A percentile compares a stretch with the other conserved stretches of the same genome.
phyloP scores from a whole-genome alignment of 202 grass and related monocot genomes.

The Carex sylvatica region DNA sequence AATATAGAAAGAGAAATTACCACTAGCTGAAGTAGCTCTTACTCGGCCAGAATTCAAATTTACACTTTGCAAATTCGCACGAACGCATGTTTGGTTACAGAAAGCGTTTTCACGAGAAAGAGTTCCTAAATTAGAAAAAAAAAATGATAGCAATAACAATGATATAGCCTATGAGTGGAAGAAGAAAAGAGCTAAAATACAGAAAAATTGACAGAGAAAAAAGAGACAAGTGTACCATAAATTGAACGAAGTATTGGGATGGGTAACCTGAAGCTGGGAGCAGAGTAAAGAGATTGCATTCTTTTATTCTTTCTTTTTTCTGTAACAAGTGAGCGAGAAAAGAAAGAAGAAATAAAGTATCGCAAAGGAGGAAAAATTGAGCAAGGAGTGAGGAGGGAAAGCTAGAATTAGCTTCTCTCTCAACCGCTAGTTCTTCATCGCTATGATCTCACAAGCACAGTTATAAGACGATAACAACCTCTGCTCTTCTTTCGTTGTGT shows the following conservation, averaged over 20 bases:
- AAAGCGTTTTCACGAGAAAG: not conserved
- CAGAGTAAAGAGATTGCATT: conserved; percentile 27
- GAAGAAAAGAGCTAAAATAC: not conserved
- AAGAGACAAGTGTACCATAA: conserved; percentile 19
- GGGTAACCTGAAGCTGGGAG: conserved; percentile 2
- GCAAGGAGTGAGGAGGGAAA: not conserved
- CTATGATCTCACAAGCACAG: not conserved
- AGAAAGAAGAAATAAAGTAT: not conserved
- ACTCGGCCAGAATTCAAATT: conserved; percentile 12
- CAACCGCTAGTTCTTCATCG: conserved; percentile 19
- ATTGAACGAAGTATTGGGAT: conserved; percentile 19
- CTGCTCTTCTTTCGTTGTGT: not conserved
- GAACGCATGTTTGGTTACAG: not conserved
- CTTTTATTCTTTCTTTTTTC: not conserved
- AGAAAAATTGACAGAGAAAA: not conserved
- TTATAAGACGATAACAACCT: not conserved
- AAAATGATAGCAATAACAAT: not conserved
- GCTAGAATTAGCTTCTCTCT: not conserved
- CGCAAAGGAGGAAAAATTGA: not conserved
- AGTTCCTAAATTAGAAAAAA: conserved; percentile 14
- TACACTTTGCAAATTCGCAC: not conserved
- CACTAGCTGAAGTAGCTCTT: conserved; percentile 37
- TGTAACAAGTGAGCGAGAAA: not conserved
- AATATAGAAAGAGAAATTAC: conserved; percentile 29
- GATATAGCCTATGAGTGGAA: not conserved